phyloP scores from a whole-genome alignment of 192 early-diverging fungal species.

The Pilobolus umbonatus region DNA sequence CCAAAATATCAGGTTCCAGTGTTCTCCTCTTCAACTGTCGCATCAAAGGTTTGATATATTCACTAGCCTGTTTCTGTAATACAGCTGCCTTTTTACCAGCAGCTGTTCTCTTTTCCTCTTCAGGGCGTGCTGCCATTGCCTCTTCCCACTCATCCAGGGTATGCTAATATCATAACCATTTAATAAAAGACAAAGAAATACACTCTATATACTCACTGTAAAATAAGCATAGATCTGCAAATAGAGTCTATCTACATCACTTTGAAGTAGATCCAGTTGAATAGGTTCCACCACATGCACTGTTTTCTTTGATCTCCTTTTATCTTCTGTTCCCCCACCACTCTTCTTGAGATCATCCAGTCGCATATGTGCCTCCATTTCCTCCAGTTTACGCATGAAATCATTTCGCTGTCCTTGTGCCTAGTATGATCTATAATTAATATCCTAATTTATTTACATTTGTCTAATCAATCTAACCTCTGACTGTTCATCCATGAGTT shows the following conservation, averaged over 20 bases:
- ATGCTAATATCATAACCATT: slow-evolving; percentile 36
- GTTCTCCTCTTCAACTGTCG: slow-evolving; percentile 70
- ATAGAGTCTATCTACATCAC: slow-evolving; percentile 69
- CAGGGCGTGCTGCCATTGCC: slow-evolving; percentile 64
- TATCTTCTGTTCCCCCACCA: slow-evolving; percentile 43
- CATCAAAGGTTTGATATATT: slow-evolving; percentile 92
- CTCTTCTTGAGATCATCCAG: slow-evolving; percentile 66
- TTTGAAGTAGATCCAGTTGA: slow-evolving; percentile 65
- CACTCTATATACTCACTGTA: slow-evolving; percentile 36
- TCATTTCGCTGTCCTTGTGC: slow-evolving; percentile 84
- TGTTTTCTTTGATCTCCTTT: slow-evolving; percentile 43
- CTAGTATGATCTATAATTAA: not conserved
- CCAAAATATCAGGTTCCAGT: slow-evolving; percentile 81
- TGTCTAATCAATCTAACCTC: slow-evolving; percentile 28
- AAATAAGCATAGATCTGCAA: slow-evolving; percentile 80
- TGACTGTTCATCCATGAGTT: slow-evolving; percentile 75
- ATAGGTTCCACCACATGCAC: slow-evolving; percentile 59
- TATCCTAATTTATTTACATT: not conserved
- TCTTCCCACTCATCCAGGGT: slow-evolving; percentile 84
- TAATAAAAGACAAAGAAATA: not conserved
- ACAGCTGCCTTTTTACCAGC: slow-evolving; percentile 80
- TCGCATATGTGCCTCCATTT: slow-evolving; percentile 74
- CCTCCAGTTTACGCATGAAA: slow-evolving; percentile 78
- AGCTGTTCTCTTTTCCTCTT: slow-evolving; percentile 74
- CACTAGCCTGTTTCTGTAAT: slow-evolving; percentile 77